Percentiles rank a stretch among this genome's conserved stretches.
Conservation (phyloP, 2,329 filamentous ascomycete genomes). For the Trichoderma gracile region DNA sequence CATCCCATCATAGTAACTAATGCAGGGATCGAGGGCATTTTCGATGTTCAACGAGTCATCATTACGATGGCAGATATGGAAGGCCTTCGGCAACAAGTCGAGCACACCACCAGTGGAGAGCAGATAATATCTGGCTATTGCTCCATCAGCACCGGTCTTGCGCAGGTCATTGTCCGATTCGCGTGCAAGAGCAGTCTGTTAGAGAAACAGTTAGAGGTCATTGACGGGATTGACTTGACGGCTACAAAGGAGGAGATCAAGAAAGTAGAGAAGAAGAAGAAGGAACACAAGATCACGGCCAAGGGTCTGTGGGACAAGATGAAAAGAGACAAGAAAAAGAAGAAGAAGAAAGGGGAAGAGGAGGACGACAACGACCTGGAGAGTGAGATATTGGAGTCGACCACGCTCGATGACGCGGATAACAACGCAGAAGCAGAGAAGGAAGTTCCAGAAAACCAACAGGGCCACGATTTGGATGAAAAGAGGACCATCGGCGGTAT, state of each 20-base stretch:
- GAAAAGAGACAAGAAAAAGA: constrained; percentile 11
- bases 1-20: constrained; percentile 27
- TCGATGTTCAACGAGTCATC: constrained; percentile 26
- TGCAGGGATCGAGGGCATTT: constrained; percentile 26
- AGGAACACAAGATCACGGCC: constrained; percentile 1
- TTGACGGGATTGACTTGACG: constrained; percentile 17
- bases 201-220: constrained; percentile 17
- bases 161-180: constrained; percentile 15
- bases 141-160: constrained; percentile 25
- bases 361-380: neutral
- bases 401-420: neutral
- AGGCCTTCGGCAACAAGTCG: constrained; percentile 22
- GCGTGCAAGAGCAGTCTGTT: constrained; percentile 14
- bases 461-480: neutral
- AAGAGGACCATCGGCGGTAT: constrained; percentile 19
- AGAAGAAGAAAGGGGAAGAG: constrained; percentile 12
- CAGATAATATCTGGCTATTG: constrained; percentile 26
- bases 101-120: constrained; percentile 5
- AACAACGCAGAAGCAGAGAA: neutral
- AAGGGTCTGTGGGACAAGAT: neutral
- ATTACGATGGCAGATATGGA: constrained; percentile 23
- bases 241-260: constrained; percentile 10
- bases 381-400: neutral
- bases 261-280: constrained; percentile 6
- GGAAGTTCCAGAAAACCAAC: neutral